Evolutionary conservation across 371 early-diverging fungal genomes (phyloP), one percentile per base, ranked within the genome.

Genomic region (Conidiobolus incongruus): DNA sequence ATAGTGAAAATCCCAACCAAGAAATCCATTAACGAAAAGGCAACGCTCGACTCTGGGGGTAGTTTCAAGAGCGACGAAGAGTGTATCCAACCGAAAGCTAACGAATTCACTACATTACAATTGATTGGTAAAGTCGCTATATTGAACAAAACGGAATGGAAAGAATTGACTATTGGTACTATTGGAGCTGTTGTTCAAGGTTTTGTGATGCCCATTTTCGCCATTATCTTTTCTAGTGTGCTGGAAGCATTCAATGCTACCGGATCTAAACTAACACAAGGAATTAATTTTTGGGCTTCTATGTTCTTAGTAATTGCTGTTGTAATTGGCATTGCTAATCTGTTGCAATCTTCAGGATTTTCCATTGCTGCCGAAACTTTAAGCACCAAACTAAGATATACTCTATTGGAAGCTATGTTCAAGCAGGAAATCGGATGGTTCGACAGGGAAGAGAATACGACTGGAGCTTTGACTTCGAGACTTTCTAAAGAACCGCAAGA

Each of bases 221-320:
- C 68, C 24, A 54, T 72, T 19, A 48, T 67, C 19, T 70, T 75
- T 39, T 50, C 69, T 11, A 56, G 59, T 42, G 68, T 67, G 53
- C 49, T 70, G 23, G 41, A 53, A 13, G 59, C 60, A 1, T 52
- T 73, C 26, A 53, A 55, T 16, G 41, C 53, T n/a, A 32, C 49
- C 10, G 35, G 51, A 8, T 40, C 38, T 3, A 49, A 48, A 20
- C 38, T 70, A 32, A 53, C 63, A 22, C 45, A 55, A 37, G 66
- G 71, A 29, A 64, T 75, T 40, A 68, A 72, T 36, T 67, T 81
- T 30, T 90, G 75, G 56, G 65, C 84, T 1, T 65, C 84, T 36
- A 63, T 80, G 53, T 88, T 93, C 51, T 55, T 70, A 2, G 48
- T 80, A 17, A 43, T 77, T 46, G 76, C 65, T 28, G 48, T 66